Conservation (phyloP, 352 stramenopile genomes). For the Blastocystis sp. region DNA sequence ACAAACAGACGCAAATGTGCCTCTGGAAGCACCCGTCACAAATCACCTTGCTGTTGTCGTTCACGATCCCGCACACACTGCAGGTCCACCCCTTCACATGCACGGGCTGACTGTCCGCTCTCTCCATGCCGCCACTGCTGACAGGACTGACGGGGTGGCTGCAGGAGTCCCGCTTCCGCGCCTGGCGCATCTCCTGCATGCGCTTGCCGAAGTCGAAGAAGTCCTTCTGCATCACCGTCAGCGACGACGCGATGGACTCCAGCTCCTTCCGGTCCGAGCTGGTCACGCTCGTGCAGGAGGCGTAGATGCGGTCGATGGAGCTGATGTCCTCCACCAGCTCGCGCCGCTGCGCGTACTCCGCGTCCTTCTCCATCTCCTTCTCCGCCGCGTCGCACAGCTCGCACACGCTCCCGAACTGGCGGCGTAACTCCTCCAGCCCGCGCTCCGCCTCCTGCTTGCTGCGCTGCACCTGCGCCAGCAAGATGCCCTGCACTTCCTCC, state of each 20-base stretch:
- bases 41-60: constrained; percentile 39
- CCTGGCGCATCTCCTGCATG: no score
- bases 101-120: no score
- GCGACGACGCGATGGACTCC: neutral
- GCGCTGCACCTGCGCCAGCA: neutral
- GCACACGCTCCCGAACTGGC: neutral
- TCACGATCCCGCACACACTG: constrained; percentile 33
- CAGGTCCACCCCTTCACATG: neutral
- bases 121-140: no score
- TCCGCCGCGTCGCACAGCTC: neutral
- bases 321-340: neutral
- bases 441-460: neutral
- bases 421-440: neutral
- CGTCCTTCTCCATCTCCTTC: neutral
- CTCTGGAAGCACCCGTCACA: constrained; percentile 54
- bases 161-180: no score
- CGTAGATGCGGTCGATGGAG: neutral
- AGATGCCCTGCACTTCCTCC: neutral
- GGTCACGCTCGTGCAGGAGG: neutral
- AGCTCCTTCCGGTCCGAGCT: neutral
- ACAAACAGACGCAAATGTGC: constrained; percentile 2
- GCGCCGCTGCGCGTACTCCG: neutral
- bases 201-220: no score
- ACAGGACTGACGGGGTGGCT: no score
- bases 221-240: neutral